These are phyloP conservation scores for Fusarium compactum DNA, from an alignment of 2,329 filamentous ascomycete genomes.

Conservation along the genomic window DNA sequence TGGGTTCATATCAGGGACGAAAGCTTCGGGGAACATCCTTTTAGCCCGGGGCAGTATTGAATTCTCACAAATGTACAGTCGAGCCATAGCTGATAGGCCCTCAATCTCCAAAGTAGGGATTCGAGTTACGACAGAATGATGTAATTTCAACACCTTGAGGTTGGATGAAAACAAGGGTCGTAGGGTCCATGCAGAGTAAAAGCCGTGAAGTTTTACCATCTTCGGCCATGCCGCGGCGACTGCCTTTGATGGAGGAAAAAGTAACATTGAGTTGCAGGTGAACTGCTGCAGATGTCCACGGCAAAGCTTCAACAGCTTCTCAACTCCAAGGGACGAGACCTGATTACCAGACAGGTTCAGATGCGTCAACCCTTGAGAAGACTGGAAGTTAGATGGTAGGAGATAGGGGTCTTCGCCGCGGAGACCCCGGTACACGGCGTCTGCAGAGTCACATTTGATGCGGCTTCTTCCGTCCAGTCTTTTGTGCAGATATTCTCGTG, in stretches of 20 bases:
- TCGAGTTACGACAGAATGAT: constrained; percentile 71
- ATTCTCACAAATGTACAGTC: constrained; percentile 60
- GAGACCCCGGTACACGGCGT: constrained; percentile 43
- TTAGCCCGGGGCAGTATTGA: constrained; percentile 58
- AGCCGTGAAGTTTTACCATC: constrained; percentile 55
- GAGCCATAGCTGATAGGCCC: constrained; percentile 52
- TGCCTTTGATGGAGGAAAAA: constrained; percentile 43
- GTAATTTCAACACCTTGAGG: constrained; percentile 64
- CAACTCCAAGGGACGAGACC: constrained; percentile 59
- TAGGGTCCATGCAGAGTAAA: constrained; percentile 61
- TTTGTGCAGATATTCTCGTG: constrained; percentile 42
- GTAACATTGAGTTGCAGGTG: constrained; percentile 60
- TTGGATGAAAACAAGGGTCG: constrained; percentile 66
- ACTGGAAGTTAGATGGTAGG: constrained; percentile 36
- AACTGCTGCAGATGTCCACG: constrained; percentile 64
- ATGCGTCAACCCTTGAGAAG: constrained; percentile 61
- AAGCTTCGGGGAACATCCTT: constrained; percentile 60
- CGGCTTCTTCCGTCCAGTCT: constrained; percentile 50
- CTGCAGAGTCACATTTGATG: constrained; percentile 47
- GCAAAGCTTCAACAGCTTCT: constrained; percentile 57
- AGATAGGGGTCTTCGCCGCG: constrained; percentile 42
- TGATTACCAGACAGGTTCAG: constrained; percentile 64
- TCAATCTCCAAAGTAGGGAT: constrained; percentile 60
- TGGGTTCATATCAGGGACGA: constrained; percentile 68
- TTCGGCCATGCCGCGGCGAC: constrained; percentile 45